Evolutionary conservation across 1,284 basidiomycete species (phyloP).

Genomic region (Agroathelia rolfsii): DNA sequence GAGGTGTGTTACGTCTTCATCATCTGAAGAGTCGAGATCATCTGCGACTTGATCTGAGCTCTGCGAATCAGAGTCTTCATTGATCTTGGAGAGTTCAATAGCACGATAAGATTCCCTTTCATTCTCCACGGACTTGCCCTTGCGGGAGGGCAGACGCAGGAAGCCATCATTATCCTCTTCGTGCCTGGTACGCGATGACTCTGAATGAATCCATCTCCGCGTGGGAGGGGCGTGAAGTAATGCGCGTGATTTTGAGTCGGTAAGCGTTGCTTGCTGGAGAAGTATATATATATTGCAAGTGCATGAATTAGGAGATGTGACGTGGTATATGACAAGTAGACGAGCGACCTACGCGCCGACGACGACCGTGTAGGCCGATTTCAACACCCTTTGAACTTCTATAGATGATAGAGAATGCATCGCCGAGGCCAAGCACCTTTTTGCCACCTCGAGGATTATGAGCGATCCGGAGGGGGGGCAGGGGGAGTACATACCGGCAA

Average conservation of each 20-base stretch:
- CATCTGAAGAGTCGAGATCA: constrained; percentile 23
- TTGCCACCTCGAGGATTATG: constrained; percentile 54
- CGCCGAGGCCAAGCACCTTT: constrained; percentile 49
- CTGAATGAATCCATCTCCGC: constrained; percentile 31
- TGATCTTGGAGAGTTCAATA: constrained; percentile 28
- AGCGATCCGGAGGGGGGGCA: constrained; percentile 26
- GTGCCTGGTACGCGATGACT: constrained; percentile 30
- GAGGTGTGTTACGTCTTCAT: constrained; percentile 25
- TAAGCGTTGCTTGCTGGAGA: constrained; percentile 40
- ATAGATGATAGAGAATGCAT: constrained; percentile 34
- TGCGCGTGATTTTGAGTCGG: constrained; percentile 42
- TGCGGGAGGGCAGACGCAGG: constrained; percentile 39
- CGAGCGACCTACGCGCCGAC: no score
- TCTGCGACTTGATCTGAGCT: constrained; percentile 24
- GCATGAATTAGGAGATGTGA: constrained; percentile 1
- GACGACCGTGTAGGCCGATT: constrained; percentile 36
- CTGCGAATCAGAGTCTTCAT: constrained; percentile 33
- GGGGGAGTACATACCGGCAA: constrained; percentile 36
- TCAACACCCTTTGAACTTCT: constrained; percentile 51
- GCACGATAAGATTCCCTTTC: constrained; percentile 45
- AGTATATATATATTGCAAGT: constrained; percentile 6
- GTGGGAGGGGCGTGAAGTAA: constrained; percentile 40
- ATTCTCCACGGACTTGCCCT: constrained; percentile 22
- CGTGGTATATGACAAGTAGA: constrained; percentile 4
- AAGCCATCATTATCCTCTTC: constrained; percentile 61